Percentiles rank a stretch among this genome's conserved stretches.
Conservation (phyloP, 2,329 filamentous ascomycete species). For the Hymenoscyphus repandus region DNA sequence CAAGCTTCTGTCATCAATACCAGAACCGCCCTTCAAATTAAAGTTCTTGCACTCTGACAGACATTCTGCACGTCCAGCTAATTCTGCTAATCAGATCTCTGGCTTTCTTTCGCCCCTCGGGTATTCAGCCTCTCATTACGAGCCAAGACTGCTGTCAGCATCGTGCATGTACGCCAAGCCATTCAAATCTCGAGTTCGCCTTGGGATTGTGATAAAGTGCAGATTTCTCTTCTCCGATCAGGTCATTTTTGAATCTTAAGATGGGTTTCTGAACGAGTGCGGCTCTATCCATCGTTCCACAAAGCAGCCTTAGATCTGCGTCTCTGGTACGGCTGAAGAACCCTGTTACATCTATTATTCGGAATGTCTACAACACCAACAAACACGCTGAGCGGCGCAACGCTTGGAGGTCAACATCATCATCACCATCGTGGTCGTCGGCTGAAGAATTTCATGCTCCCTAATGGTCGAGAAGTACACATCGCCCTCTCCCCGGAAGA, state of each 20-base stretch:
- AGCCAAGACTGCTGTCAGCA: neutral
- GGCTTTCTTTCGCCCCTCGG: too few relatives aligned
- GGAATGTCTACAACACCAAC: conserved; percentile 20
- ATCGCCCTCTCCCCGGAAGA: conserved; percentile 53
- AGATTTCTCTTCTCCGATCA: neutral
- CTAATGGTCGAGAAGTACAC: conserved; percentile 51
- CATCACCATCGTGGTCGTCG: conserved; percentile 33
- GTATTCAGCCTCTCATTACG: too few relatives aligned
- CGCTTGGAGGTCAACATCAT: conserved; percentile 6
- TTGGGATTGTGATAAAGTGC: neutral
- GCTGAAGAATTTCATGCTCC: conserved; percentile 48
- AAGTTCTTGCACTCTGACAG: too few relatives aligned
- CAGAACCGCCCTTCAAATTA: too few relatives aligned
- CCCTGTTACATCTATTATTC: neutral
- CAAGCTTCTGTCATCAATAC: too few relatives aligned
- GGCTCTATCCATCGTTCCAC: neutral
- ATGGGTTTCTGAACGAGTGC: neutral
- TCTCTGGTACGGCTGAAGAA: too few relatives aligned
- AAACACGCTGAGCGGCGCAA: conserved; percentile 5
- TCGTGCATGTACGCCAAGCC: neutral
- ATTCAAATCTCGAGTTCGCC: neutral
- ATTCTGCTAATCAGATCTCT: too few relatives aligned
- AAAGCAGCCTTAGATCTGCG: neutral
- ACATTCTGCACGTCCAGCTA: too few relatives aligned
- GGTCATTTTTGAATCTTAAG: neutral